Base-by-base conservation (phyloP, 176 grass and related monocot genomes). In the Secale cereale region DNA sequence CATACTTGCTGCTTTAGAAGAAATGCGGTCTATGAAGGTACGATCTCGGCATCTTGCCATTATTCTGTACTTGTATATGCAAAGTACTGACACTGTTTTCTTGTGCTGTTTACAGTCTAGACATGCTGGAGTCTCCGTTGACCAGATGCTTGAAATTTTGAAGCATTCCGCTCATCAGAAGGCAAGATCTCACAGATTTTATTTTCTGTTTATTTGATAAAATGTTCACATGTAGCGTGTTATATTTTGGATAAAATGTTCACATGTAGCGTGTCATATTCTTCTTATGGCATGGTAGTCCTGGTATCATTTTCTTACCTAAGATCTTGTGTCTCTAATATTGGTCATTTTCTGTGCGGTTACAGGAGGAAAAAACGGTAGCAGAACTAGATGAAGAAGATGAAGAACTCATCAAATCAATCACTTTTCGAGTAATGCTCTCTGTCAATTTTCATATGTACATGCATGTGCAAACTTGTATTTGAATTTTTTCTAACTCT, bases 361-460 rank as follows among this genome's bases (percentile, higher is more conserved):
- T n/a, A 61, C 67, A 94, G 91, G 95, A 90, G 65, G 86, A 86
- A 74, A 90, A 84, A 81, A 82, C 75, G 30, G 81, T 76, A 81
- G 95, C 92, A 79, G 95, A 97, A 29, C 83, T 94, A 66, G 95
- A 97, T 77, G 82, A 94, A 82, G 82, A 92, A 97, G 95, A 97
- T n/a, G 92, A 97, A 81, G 82, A 81, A 80, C 80, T 94, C 39
- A 97, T 97, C 71, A 94, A 93, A 78, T 97, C 92, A 20, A 94
- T 93, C 77, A 89, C 91, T 80, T 97, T 97, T 63, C 90, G 68
- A 64, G 92, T 97, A 89, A 88, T 85, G 65, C 10, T 88, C 45
- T 91, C 19, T 35, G 59, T 54, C 36, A 62, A 65, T 14, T 36
- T 81, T 6, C 76, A 65, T 88, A 54, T 67, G n/a, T 86, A 59